A percentile compares a stretch with the other conserved stretches of the same genome.
These are phyloP conservation scores for Epichloe amarillans DNA, from an alignment of 2,329 filamentous ascomycete genomes.

Conservation along the genomic window DNA sequence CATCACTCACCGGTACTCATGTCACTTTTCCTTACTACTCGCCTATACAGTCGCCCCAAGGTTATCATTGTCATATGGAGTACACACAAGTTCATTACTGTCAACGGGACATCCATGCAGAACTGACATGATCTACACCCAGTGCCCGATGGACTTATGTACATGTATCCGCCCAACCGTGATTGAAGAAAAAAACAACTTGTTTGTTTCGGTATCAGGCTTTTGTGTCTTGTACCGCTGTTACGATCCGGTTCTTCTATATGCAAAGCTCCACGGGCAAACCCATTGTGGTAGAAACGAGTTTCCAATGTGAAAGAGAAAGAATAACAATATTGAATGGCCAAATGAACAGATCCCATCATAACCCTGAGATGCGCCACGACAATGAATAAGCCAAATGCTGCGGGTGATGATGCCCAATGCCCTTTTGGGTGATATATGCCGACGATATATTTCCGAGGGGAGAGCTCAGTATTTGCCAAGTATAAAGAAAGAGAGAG, in stretches of 20 bases:
- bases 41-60: not conserved
- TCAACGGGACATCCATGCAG: slow-evolving; percentile 8
- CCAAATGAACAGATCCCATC: not conserved
- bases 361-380: slow-evolving; percentile 6
- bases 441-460: not conserved
- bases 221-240: slow-evolving; percentile 8
- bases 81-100: not conserved
- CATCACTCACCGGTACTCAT: too few relatives aligned
- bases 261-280: slow-evolving; percentile 19
- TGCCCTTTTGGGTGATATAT: not conserved
- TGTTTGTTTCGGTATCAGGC: slow-evolving; percentile 14
- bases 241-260: slow-evolving; percentile 20
- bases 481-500: not conserved
- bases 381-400: slow-evolving; percentile 9
- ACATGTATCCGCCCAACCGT: slow-evolving; percentile 13
- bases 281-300: slow-evolving; percentile 10
- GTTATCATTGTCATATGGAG: not conserved
- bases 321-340: slow-evolving; percentile 12
- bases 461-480: not conserved
- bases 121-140: slow-evolving; percentile 8
- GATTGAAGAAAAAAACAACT: slow-evolving; percentile 6
- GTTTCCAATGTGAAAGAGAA: slow-evolving; percentile 12
- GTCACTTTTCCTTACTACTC: too few relatives aligned
- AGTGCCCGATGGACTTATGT: slow-evolving; percentile 17
- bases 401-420: slow-evolving; percentile 1